phyloP scores from a whole-genome alignment of 768 basidiomycete genomes.

The Russula brevipes region DNA sequence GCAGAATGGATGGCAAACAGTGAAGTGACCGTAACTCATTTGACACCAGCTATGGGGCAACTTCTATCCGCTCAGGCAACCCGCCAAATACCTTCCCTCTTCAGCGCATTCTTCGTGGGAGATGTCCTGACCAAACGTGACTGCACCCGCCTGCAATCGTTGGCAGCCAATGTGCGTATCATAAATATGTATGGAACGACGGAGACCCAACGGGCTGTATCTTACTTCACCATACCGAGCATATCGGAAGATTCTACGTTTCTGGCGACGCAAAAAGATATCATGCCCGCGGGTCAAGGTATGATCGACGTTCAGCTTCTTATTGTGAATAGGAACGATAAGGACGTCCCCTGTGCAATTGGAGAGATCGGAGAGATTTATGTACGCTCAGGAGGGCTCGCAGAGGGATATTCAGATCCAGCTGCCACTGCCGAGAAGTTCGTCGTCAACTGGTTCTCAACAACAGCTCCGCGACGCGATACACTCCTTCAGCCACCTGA shows the following conservation, averaged over 20 bases:
- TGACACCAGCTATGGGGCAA: slow-evolving; percentile 99
- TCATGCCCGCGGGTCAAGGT: slow-evolving; percentile 95
- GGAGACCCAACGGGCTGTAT: slow-evolving; percentile 97
- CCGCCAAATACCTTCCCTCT: slow-evolving; percentile 76
- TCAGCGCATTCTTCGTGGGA: slow-evolving; percentile 97
- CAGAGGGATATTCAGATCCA: slow-evolving; percentile 88
- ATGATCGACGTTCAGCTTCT: slow-evolving; percentile 98
- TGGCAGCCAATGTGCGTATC: slow-evolving; percentile 88
- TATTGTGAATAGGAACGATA: slow-evolving; percentile 88
- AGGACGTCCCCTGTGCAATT: slow-evolving; percentile 80
- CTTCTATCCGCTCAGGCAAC: slow-evolving; percentile 86
- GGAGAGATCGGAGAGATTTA: slow-evolving; percentile 99
- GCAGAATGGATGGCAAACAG: slow-evolving; percentile 98
- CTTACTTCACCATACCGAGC: slow-evolving; percentile 90
- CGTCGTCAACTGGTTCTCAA: slow-evolving; percentile 87
- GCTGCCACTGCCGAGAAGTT: slow-evolving; percentile 88
- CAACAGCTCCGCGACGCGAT: slow-evolving; percentile 51
- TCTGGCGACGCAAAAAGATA: slow-evolving; percentile 90
- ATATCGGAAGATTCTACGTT: slow-evolving; percentile 82
- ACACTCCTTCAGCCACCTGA: slow-evolving; percentile 59
- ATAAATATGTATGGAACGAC: slow-evolving; percentile 99
- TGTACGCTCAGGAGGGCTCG: slow-evolving; percentile 91
- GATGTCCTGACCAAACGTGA: slow-evolving; percentile 98
- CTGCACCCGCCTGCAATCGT: slow-evolving; percentile 86
- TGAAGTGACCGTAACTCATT: slow-evolving; percentile 89